A percentile compares a stretch with the other conserved stretches of the same genome.
Conservation (phyloP, 176 grass and related monocot species). For the Rhynchospora breviuscula region DNA sequence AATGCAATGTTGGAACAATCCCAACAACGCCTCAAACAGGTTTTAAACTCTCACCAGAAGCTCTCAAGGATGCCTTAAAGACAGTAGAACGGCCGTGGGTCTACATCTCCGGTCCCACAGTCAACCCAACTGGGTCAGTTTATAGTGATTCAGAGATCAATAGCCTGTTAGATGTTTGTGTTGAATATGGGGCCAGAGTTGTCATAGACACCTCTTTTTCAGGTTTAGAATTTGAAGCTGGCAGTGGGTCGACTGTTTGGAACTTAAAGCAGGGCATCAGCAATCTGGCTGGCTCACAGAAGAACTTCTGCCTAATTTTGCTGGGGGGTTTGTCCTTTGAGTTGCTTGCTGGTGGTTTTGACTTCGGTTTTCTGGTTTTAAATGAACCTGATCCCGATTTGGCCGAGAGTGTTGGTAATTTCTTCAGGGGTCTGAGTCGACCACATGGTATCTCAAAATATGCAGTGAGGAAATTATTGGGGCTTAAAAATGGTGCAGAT, state of each 20-base stretch:
- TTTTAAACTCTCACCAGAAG: constrained; percentile 60
- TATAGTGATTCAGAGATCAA: constrained; percentile 65
- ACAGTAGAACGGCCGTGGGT: constrained; percentile 69
- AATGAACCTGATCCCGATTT: constrained; percentile 41
- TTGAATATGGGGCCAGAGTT: constrained; percentile 71
- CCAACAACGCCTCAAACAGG: constrained; percentile 39
- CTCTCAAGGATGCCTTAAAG: constrained; percentile 47
- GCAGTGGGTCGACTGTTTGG: constrained; percentile 42
- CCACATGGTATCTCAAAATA: constrained; percentile 81
- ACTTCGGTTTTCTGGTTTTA: constrained; percentile 80
- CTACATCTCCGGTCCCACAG: constrained; percentile 80
- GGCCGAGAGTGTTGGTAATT: constrained; percentile 56
- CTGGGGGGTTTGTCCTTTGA: constrained; percentile 81
- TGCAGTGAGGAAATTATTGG: constrained; percentile 63
- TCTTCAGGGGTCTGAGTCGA: constrained; percentile 55
- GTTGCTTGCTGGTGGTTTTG: constrained; percentile 58
- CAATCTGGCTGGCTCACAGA: constrained; percentile 25
- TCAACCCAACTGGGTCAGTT: constrained; percentile 80
- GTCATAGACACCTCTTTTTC: constrained; percentile 88
- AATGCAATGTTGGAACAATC: constrained; percentile 43
- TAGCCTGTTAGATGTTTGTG: constrained; percentile 64
- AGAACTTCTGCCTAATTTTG: constrained; percentile 48
- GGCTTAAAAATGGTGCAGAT: constrained; percentile 58
- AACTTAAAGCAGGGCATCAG: constrained; percentile 55
- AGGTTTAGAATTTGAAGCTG: constrained; percentile 68